Percentiles rank a stretch among this genome's conserved stretches.
Conservation (phyloP, 345 rosid species). For the Pelargonium nanum region DNA sequence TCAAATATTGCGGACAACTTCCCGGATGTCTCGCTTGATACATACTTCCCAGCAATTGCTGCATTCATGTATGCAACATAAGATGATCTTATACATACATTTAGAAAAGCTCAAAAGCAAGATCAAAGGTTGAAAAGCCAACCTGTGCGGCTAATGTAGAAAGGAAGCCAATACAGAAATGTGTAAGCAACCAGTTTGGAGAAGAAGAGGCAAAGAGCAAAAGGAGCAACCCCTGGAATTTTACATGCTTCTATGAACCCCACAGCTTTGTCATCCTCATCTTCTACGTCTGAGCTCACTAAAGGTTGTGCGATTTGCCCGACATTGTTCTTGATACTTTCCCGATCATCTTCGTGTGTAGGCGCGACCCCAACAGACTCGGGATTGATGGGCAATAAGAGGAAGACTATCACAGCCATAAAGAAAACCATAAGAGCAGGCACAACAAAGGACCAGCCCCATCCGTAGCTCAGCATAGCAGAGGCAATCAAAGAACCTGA, state of each 20-base stretch:
- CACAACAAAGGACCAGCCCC: constrained; percentile 95
- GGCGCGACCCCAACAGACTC: constrained; percentile 66
- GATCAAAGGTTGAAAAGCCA: no score
- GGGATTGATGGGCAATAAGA: constrained; percentile 62
- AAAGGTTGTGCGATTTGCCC: constrained; percentile 34
- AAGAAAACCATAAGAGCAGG: constrained; percentile 57
- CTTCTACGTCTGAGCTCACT: constrained; percentile 25
- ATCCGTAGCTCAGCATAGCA: constrained; percentile 58
- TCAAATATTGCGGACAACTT: constrained; percentile 83
- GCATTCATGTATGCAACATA: no score
- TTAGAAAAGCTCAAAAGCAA: no score
- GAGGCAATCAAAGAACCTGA: constrained; percentile 76
- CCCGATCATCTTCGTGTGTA: constrained; percentile 31
- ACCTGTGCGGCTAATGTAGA: constrained; percentile 90
- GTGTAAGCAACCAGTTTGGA: constrained; percentile 89
- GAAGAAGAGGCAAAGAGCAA: constrained; percentile 86
- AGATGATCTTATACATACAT: no score
- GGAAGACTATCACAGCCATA: constrained; percentile 47
- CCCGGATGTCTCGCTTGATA: constrained; percentile 69
- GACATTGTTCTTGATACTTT: constrained; percentile 29
- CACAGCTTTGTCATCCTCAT: constrained; percentile 40
- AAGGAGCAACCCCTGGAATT: constrained; percentile 89
- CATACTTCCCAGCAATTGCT: constrained; percentile 73
- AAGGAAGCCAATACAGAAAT: constrained; percentile 96
- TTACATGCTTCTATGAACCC: constrained; percentile 89